Base-by-base conservation (phyloP, 345 rosid genomes). In the Camelina sativa region DNA sequence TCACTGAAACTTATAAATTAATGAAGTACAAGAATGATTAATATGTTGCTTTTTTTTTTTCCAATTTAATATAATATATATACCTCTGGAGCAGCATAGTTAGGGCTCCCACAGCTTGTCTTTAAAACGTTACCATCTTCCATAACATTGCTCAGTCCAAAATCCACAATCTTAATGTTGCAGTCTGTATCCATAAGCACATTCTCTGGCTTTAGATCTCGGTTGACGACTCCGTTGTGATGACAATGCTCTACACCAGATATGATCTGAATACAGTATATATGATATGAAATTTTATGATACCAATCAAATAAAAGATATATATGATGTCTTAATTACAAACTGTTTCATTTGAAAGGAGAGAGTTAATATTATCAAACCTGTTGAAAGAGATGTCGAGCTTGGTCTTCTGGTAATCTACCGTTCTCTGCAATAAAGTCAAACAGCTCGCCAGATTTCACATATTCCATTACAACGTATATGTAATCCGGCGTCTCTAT, bases 181-280 rank as follows among this genome's bases (percentile, higher is more conserved):
- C 83, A 75, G 71, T 84, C 89, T 15, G 88, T 80, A 83, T 91
- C 96, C 80, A 93, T 75, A 28, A 93, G 88, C 69, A 93, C 70
- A 80, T 93, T 93, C 77, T 93, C 98, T 22, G 94, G 97, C 82
- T 93, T 93, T 25, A 93, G 92, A 78, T 93, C 98, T 76, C 98
- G 84, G 73, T 93, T 97, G 61, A 82, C 92, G 51, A 93, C 86
- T 86, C 79, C 86, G 69, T 86, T 88, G 38, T 80, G 80, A 73
- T 93, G 98, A 82, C 97, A 91, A 76, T 87, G 85, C 78, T 89
- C 97, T 66, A 91, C 86, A 25, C 97, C 97, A 2, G 94, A 88
- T 74, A 93, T 88, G 53, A 93, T 28, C 30, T 28, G 30, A 28
- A 28, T 28, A 4, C 30, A 28, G 30, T 4, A 4, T 28, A 28